Evolutionary conservation across 805 yeast genomes (phyloP).

Genomic region (Candida corydali): DNA sequence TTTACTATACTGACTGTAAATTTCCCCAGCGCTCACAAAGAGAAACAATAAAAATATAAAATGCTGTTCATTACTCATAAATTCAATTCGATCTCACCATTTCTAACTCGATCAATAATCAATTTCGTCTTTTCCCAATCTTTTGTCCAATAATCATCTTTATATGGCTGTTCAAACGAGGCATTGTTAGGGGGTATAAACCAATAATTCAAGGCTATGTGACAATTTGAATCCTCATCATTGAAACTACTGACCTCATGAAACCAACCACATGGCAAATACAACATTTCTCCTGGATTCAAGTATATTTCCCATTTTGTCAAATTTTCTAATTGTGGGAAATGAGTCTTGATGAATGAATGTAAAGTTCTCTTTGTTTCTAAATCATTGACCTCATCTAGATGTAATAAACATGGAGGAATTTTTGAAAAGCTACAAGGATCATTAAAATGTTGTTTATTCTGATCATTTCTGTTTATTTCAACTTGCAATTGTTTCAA

Average conservation of each 20-base stretch:
- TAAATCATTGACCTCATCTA: constrained; percentile 45
- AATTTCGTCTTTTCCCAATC: constrained; percentile 45
- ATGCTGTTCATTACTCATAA: too few relatives aligned
- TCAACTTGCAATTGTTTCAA: constrained; percentile 8
- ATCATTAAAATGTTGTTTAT: constrained; percentile 10
- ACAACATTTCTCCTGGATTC: constrained; percentile 62
- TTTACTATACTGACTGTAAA: too few relatives aligned
- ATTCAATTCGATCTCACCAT: background rate
- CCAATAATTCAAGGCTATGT: constrained; percentile 73
- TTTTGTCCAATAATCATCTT: constrained; percentile 49
- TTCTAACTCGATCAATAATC: constrained; percentile 16
- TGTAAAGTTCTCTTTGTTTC: constrained; percentile 22
- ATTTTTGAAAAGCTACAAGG: constrained; percentile 69
- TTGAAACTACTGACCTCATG: constrained; percentile 75
- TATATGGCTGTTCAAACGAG: constrained; percentile 31
- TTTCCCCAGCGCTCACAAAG: too few relatives aligned
- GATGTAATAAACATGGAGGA: constrained; percentile 61
- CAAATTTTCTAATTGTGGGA: constrained; percentile 46
- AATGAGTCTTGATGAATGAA: constrained; percentile 35
- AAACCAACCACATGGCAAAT: constrained; percentile 77
- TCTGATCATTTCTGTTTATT: constrained; percentile 7
- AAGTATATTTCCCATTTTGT: constrained; percentile 44
- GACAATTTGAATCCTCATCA: constrained; percentile 29
- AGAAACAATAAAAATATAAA: too few relatives aligned
- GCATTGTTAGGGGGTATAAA: constrained; percentile 57